These are phyloP conservation scores for Mucor mucedo DNA, from an alignment of 371 early-diverging fungal genomes.

Conservation along the genomic window DNA sequence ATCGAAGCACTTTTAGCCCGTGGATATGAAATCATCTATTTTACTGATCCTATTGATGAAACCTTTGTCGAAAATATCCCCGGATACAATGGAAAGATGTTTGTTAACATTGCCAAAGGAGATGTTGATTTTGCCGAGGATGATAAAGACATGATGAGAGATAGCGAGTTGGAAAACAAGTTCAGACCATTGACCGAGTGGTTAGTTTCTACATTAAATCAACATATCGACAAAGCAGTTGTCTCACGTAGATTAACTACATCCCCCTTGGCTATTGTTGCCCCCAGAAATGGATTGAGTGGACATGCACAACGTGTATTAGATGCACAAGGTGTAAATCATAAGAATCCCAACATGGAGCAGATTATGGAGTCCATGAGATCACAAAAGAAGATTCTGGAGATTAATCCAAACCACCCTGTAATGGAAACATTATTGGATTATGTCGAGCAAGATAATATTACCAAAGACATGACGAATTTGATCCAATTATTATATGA, in stretches of 20 bases:
- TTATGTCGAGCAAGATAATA: conserved; percentile 50
- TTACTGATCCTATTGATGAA: conserved; percentile 94
- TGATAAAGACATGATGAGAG: conserved; percentile 49
- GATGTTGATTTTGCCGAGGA: conserved; percentile 83
- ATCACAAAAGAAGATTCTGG: conserved; percentile 77
- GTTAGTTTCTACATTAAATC: conserved; percentile 65
- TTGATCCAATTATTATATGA: conserved; percentile 76
- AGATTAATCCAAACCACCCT: conserved; percentile 86
- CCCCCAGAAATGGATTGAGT: conserved; percentile 76
- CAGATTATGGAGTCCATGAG: conserved; percentile 62
- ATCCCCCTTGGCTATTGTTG: conserved; percentile 78
- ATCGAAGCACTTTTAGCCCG: conserved; percentile 83
- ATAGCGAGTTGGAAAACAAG: conserved; percentile 55
- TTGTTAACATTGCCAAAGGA: conserved; percentile 86
- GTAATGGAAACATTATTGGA: conserved; percentile 63
- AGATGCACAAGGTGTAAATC: conserved; percentile 64
- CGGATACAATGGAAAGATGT: conserved; percentile 77
- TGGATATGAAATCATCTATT: conserved; percentile 91
- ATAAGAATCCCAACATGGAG: conserved; percentile 58
- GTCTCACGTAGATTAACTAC: conserved; percentile 78
- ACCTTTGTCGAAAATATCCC: conserved; percentile 74
- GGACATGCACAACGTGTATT: conserved; percentile 88
- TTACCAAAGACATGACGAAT: conserved; percentile 59
- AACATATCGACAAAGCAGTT: conserved; percentile 77
- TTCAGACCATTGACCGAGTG: conserved; percentile 72